phyloP scores from a whole-genome alignment of 176 grass and related monocot genomes.

The Avena atlantica region DNA sequence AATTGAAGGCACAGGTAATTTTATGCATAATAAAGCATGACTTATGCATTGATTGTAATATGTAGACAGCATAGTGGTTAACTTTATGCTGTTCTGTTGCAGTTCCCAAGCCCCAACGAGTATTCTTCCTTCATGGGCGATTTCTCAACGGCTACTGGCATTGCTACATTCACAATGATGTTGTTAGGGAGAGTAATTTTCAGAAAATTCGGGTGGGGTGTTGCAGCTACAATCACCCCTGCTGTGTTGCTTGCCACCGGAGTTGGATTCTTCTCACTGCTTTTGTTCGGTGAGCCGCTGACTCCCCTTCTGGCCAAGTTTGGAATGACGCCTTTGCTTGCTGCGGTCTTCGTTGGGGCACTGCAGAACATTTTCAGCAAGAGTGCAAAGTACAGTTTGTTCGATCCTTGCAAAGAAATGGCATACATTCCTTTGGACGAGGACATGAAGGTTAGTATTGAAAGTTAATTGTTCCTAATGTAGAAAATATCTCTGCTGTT shows the following conservation, averaged over 20 bases:
- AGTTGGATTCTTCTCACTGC: slow-evolving; percentile 96
- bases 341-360: slow-evolving; percentile 94
- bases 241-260: slow-evolving; percentile 92
- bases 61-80: not conserved
- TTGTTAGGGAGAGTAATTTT: slow-evolving; percentile 88
- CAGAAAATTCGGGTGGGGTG: slow-evolving; percentile 93
- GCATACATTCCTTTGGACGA: slow-evolving; percentile 99
- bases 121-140: slow-evolving; percentile 99
- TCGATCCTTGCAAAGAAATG: slow-evolving; percentile 99
- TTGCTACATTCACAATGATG: slow-evolving; percentile 99
- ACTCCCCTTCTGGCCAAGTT: slow-evolving; percentile 71
- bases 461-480: slow-evolving; percentile 16
- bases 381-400: slow-evolving; percentile 99
- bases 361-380: slow-evolving; percentile 99
- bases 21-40: not conserved
- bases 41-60: not conserved
- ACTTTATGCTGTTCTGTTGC: slow-evolving; percentile 37
- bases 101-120: slow-evolving; percentile 97
- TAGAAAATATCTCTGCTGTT: slow-evolving; percentile 14
- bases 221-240: slow-evolving; percentile 94
- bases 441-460: slow-evolving; percentile 96
- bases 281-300: slow-evolving; percentile 86
- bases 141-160: slow-evolving; percentile 95
- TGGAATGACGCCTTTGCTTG: slow-evolving; percentile 93
- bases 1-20: slow-evolving; percentile 93